Evolutionary conservation across 2,329 filamentous ascomycete species (phyloP).

Genomic region (Fusarium sp.): DNA sequence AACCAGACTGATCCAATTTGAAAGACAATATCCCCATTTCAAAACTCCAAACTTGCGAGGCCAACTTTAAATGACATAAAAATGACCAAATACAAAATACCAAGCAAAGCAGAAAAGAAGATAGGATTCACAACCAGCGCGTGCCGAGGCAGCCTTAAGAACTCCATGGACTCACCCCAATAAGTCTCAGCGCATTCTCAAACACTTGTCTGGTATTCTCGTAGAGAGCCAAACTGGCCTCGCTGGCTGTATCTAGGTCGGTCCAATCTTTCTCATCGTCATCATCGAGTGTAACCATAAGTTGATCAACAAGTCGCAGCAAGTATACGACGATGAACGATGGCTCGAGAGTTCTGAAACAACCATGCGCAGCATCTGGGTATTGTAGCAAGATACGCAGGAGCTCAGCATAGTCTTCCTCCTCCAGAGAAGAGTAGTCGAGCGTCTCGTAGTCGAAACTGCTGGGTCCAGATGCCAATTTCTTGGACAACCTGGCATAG

Average conservation of each 20-base stretch:
- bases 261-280: conserved; percentile 56
- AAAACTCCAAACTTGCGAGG: neutral
- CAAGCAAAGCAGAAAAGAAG: neutral
- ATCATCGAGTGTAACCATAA: conserved; percentile 62
- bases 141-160: neutral
- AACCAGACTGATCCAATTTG: conserved; percentile 5
- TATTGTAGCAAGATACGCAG: conserved; percentile 73
- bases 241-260: conserved; percentile 62
- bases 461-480: conserved; percentile 2
- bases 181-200: conserved; percentile 53
- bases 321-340: conserved; percentile 75
- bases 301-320: conserved; percentile 29
- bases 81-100: neutral
- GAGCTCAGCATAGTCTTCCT: conserved; percentile 44
- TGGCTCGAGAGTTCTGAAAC: conserved; percentile 75
- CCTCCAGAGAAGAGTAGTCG: conserved; percentile 34
- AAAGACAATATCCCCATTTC: neutral
- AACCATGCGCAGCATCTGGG: conserved; percentile 74
- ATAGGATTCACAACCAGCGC: accelerated
- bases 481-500: conserved; percentile 36
- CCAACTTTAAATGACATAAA: neutral
- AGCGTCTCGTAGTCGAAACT: conserved; percentile 30
- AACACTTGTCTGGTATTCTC: conserved; percentile 57
- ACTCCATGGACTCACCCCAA: conserved; percentile 53
- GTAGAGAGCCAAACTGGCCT: conserved; percentile 70